phyloP scores from a whole-genome alignment of 768 basidiomycete genomes.

The Postia placenta region DNA sequence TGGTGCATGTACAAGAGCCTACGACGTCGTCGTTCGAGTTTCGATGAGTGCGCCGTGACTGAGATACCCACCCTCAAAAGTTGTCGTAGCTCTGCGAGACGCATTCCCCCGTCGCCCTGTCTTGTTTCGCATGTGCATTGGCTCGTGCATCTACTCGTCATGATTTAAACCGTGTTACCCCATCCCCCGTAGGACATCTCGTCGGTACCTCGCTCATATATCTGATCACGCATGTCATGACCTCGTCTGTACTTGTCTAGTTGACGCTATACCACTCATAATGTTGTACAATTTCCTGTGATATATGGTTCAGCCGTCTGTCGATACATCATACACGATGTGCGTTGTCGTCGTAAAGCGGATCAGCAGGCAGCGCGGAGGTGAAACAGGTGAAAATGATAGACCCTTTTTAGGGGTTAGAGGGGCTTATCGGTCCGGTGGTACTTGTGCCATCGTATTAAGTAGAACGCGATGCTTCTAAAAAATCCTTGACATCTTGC shows the following conservation, averaged over 20 bases:
- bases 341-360: background rate
- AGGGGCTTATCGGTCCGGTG: too few species aligned
- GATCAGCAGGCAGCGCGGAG: too few species aligned
- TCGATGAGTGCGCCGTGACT: slow-evolving; percentile 31
- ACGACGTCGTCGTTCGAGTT: slow-evolving; percentile 82
- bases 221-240: slow-evolving; percentile 4
- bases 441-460: too few species aligned
- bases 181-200: slow-evolving; percentile 1
- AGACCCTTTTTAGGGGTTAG: too few species aligned
- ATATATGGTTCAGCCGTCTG: background rate
- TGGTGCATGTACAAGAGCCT: slow-evolving; percentile 70
- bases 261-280: too few species aligned
- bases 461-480: too few species aligned
- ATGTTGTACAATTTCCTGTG: too few species aligned
- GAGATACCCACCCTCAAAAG: slow-evolving; percentile 1
- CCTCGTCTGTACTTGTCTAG: background rate
- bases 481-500: too few species aligned
- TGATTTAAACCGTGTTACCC: slow-evolving; percentile 2
- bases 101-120: background rate
- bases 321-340: slow-evolving; percentile 1
- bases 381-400: too few species aligned
- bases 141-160: background rate
- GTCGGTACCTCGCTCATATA: too few species aligned
- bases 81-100: slow-evolving; percentile 1
- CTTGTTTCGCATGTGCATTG: background rate